Evolutionary conservation across 1,284 basidiomycete genomes (phyloP), one percentile per base, ranked within the genome.

Genomic region (Cystobasidiaceae sp.): DNA sequence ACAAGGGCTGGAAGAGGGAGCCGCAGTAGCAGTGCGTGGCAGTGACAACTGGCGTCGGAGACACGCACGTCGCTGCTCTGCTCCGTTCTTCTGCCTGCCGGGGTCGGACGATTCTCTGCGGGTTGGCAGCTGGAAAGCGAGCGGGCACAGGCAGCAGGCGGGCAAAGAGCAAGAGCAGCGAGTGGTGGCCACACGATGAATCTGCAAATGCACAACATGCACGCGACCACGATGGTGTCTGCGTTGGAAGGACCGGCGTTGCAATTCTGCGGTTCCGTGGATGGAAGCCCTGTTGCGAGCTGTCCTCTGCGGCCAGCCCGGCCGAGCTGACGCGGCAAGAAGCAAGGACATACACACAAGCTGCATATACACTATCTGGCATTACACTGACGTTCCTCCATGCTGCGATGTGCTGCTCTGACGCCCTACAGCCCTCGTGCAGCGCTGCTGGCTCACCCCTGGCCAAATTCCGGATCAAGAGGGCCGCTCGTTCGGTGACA

Each of bases 1-100:
- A n/a, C n/a, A n/a, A n/a, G n/a, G n/a, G n/a, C n/a, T n/a, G n/a
- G n/a, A n/a, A n/a, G n/a, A n/a, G n/a, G n/a, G n/a, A n/a, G n/a
- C n/a, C n/a, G n/a, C n/a, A n/a, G n/a, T n/a, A n/a, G n/a, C n/a
- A n/a, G n/a, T n/a, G n/a, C n/a, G n/a, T n/a, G n/a, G n/a, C n/a
- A n/a, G n/a, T n/a, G n/a, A n/a, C n/a, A n/a, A 55, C 51, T 5
- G 51, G 51, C 32, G 32, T 55, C 15, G 37, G 51, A 39, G 51
- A 39, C 19, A n/a, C n/a, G n/a, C n/a, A n/a, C n/a, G n/a, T n/a
- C n/a, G n/a, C n/a, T n/a, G n/a, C n/a, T n/a, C n/a, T n/a, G n/a
- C 48, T 50, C 15, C 19, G 3, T 34, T 27, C 15, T 34, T 21
- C 32, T 5, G 11, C 33, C 51, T 17, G n/a, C n/a, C 25, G 37